Base-by-base conservation (phyloP, 805 yeast genomes). In the Kodamaea laetipori region DNA sequence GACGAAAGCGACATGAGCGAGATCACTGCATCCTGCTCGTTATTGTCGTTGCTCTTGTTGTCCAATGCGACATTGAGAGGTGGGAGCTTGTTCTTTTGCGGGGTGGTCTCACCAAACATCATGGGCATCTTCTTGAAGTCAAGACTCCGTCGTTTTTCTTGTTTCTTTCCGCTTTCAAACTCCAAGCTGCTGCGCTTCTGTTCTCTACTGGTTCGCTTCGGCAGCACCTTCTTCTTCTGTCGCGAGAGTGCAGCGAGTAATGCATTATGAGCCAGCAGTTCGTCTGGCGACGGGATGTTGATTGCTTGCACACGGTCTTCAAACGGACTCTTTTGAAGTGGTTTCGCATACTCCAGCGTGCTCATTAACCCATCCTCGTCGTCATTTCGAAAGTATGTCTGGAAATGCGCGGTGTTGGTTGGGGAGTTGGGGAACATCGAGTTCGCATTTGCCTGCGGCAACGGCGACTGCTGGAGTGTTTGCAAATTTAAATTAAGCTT, bases 1-100 rank as follows among this genome's bases (percentile, higher is more conserved):
- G 81, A 75, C 6, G 82, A 70, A 31, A 78, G 63, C 28, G 81
- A 74, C 72, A 78, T 78, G 41, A 78, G 63, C 16, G 82, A 76
- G 54, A 73, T 62, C 8, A 78, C 73, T 5, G 83, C 83, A 38
- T 78, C 82, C 52, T 77, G 77, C 48, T 78, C 83, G 37, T 62
- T n/a, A n/a, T n/a, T 57, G 48, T 61, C 58, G 47, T 59, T 49
- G 40, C 57, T 37, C 21, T 35, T 30, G 32, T 23, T 24, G 6
- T 43, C 44, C 31, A 60, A 44, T 2, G 64, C 61, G 5, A 63
- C 51, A 37, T 61, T 64, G 12, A 64, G 47, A 7, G 69, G 66
- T 5, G 69, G 70, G 12, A 63, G 48, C 41, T 54, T 21, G 24
- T 21, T 53, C 15, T 52, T 42, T 10, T 35, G 32, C 12, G 43